These are phyloP conservation scores for Syncephalastrum sp. DNA, from an alignment of 371 early-diverging fungal genomes.

Conservation along the genomic window DNA sequence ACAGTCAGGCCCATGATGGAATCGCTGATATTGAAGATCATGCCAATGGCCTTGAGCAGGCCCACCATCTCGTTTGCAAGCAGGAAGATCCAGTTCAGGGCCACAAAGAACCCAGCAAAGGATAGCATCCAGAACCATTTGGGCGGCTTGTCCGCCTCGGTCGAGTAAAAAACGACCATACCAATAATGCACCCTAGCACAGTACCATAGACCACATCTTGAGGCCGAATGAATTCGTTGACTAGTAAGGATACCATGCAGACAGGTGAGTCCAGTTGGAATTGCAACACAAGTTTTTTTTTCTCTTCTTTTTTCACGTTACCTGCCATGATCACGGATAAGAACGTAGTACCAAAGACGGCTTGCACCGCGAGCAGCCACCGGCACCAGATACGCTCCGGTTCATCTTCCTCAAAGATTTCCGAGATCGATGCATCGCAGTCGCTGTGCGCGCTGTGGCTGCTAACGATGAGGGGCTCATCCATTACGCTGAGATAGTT, in stretches of 20 bases:
- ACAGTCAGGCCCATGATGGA: conserved; percentile 84
- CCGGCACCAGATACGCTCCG: conserved; percentile 34
- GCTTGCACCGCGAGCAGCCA: conserved; percentile 43
- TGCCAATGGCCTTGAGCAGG: conserved; percentile 74
- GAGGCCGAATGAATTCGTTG: conserved; percentile 23
- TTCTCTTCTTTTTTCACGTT: conserved; percentile 1
- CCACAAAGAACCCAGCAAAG: conserved; percentile 69
- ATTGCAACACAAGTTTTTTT: conserved; percentile 1
- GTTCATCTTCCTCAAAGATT: conserved; percentile 12
- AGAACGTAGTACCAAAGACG: conserved; percentile 32
- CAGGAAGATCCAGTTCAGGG: conserved; percentile 79
- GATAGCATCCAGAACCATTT: conserved; percentile 50
- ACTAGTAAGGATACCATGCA: conserved; percentile 11
- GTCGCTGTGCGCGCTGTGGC: background rate
- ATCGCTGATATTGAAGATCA: conserved; percentile 73
- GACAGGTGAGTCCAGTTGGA: background rate
- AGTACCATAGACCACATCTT: conserved; percentile 19
- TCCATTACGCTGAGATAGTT: background rate
- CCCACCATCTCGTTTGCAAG: conserved; percentile 82
- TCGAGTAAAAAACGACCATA: conserved; percentile 16
- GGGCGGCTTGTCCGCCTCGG: conserved; percentile 30
- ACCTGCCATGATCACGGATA: conserved; percentile 32
- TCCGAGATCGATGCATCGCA: conserved; percentile 6
- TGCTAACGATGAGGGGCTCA: background rate
- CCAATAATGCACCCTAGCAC: conserved; percentile 22